Evolutionary conservation across 345 rosid genomes (phyloP).

Genomic region (Cochlearia excelsa): DNA sequence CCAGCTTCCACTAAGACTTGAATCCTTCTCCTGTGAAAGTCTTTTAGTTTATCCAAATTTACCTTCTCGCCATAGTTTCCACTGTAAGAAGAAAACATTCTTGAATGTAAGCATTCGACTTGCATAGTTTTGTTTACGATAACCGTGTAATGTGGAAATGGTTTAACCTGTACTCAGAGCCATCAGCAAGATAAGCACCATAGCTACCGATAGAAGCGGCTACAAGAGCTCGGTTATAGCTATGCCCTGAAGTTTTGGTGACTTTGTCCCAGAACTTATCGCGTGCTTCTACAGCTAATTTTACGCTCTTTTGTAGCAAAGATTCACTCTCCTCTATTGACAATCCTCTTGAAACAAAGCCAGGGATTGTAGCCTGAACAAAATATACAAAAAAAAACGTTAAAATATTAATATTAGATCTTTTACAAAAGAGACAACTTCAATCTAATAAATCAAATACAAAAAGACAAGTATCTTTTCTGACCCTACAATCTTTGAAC

Average conservation of each 20-base stretch:
- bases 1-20: conserved; percentile 80
- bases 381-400: not conserved
- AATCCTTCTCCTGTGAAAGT: conserved; percentile 76
- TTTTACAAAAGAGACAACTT: not conserved
- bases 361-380: conserved; percentile 77
- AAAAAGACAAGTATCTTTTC: conserved; percentile 6
- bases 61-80: conserved; percentile 65
- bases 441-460: not conserved
- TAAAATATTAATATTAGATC: not conserved
- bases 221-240: conserved; percentile 67
- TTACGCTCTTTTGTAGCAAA: conserved; percentile 64
- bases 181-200: conserved; percentile 95
- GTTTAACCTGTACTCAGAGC: conserved; percentile 80
- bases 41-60: conserved; percentile 65
- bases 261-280: conserved; percentile 71
- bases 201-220: conserved; percentile 95
- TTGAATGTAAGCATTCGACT: not conserved
- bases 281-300: conserved; percentile 75
- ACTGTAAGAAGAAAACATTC: conserved; percentile 38
- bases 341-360: conserved; percentile 73
- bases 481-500: conserved; percentile 6
- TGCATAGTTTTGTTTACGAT: not conserved
- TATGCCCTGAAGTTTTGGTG: conserved; percentile 40
- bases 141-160: not conserved
- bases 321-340: conserved; percentile 66